Conservation (phyloP, 2,329 filamentous ascomycete species). For the Aspergillus sp. region DNA sequence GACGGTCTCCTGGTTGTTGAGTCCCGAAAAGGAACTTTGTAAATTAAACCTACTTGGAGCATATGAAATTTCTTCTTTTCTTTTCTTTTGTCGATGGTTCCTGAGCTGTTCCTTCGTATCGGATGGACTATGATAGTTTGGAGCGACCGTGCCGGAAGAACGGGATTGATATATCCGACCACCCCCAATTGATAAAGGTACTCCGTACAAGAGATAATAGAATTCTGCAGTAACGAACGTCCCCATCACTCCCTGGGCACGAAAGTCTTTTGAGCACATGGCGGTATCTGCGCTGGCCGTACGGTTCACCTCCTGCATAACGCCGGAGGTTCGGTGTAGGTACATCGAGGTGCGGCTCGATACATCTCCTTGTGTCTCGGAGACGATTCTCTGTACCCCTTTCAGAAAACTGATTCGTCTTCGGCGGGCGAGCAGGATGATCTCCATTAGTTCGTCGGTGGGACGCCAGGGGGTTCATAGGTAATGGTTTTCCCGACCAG, state of each 20-base stretch:
- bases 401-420: too few relatives aligned
- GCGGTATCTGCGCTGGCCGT: neutral
- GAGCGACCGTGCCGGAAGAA: slow-evolving; percentile 4
- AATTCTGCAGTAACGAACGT: too few relatives aligned
- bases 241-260: too few relatives aligned
- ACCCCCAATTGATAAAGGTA: too few relatives aligned
- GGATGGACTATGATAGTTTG: neutral
- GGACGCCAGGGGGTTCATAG: slow-evolving; percentile 6
- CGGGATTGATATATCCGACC: slow-evolving; percentile 13
- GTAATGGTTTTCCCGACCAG: neutral
- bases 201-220: too few relatives aligned
- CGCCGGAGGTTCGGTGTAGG: too few relatives aligned
- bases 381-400: too few relatives aligned
- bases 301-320: too few relatives aligned
- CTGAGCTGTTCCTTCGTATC: neutral
- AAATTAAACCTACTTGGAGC: slow-evolving; percentile 29
- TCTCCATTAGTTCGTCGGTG: neutral
- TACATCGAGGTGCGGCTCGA: neutral
- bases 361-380: neutral
- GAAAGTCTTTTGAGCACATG: neutral
- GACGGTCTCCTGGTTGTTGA: slow-evolving; percentile 13
- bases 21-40: slow-evolving; percentile 21
- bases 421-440: too few relatives aligned
- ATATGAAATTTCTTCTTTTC: slow-evolving; percentile 19
- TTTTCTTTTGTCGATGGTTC: neutral